Evolutionary conservation across 208 protist species (phyloP).

Genomic region (Angomonas desouzai): DNA sequence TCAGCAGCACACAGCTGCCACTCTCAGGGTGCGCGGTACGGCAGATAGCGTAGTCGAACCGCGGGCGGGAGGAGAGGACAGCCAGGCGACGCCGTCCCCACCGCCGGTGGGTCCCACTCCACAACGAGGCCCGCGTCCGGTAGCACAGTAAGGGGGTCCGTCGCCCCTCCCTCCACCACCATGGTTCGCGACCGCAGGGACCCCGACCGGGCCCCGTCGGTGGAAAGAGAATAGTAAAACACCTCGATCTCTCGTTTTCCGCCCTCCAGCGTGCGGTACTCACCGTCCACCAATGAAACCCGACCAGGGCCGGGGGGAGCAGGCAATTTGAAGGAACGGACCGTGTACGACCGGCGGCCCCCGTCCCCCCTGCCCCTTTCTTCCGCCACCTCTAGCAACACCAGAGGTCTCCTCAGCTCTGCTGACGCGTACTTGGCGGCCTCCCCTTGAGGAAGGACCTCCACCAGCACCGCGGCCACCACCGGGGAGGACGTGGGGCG

Average conservation of each 20-base stretch:
- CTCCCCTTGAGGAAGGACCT: neutral
- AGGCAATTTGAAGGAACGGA: neutral
- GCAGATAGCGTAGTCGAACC: neutral
- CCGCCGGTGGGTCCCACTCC: neutral
- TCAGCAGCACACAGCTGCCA: neutral
- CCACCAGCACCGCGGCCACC: neutral
- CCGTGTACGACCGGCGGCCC: neutral
- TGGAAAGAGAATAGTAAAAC: neutral
- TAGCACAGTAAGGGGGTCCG: neutral
- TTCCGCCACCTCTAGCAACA: slow-evolving; percentile 3
- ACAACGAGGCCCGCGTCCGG: neutral
- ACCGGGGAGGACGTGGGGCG: neutral
- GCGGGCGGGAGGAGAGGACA: neutral
- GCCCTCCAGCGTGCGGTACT: neutral
- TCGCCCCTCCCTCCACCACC: neutral
- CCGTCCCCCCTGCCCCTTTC: neutral
- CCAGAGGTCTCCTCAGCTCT: neutral
- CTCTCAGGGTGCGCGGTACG: neutral
- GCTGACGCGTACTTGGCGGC: neutral
- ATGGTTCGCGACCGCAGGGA: neutral
- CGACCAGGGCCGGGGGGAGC: neutral
- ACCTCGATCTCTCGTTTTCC: neutral
- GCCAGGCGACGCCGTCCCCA: neutral
- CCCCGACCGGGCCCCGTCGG: neutral
- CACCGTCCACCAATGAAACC: neutral